Conservation (phyloP, 2,329 filamentous ascomycete genomes). For the Fusarium sp. region DNA sequence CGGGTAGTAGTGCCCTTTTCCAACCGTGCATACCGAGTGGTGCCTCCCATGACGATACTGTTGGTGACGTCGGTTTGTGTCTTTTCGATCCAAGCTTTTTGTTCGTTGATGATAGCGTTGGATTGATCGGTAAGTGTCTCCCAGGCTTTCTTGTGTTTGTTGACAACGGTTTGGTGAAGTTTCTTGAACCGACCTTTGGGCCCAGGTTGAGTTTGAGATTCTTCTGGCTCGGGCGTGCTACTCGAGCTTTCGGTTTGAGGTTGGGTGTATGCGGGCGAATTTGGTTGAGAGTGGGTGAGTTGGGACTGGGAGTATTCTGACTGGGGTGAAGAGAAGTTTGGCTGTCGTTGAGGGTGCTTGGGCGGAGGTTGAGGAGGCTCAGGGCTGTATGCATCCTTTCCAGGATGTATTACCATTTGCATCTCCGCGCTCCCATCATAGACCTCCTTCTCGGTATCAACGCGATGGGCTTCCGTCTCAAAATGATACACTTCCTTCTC, state of each 20-base stretch:
- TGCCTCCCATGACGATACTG: not conserved
- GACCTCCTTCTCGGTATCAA: constrained; percentile 20
- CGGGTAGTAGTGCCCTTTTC: not conserved
- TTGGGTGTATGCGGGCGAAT: not conserved
- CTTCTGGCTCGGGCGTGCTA: not conserved
- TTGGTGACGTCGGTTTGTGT: not conserved
- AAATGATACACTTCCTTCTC: not conserved
- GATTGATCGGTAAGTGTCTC: constrained; percentile 15
- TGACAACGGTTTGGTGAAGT: constrained; percentile 20
- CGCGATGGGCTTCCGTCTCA: constrained; percentile 5
- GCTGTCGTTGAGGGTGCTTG: not conserved
- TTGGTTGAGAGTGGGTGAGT: not conserved
- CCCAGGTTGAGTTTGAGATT: not conserved
- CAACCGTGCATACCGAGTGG: not conserved
- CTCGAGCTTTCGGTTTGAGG: not conserved
- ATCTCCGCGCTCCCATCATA: not conserved
- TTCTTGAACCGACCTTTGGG: constrained; percentile 14
- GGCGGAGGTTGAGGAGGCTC: not conserved
- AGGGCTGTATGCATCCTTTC: not conserved
- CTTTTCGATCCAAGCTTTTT: not conserved
- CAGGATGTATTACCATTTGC: not conserved
- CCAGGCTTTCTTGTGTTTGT: constrained; percentile 35
- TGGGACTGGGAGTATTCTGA: not conserved
- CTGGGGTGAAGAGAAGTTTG: not conserved
- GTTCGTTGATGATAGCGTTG: constrained; percentile 13